phyloP scores from a whole-genome alignment of 169 alveolate genomes.

The Eimeria necatrix region DNA sequence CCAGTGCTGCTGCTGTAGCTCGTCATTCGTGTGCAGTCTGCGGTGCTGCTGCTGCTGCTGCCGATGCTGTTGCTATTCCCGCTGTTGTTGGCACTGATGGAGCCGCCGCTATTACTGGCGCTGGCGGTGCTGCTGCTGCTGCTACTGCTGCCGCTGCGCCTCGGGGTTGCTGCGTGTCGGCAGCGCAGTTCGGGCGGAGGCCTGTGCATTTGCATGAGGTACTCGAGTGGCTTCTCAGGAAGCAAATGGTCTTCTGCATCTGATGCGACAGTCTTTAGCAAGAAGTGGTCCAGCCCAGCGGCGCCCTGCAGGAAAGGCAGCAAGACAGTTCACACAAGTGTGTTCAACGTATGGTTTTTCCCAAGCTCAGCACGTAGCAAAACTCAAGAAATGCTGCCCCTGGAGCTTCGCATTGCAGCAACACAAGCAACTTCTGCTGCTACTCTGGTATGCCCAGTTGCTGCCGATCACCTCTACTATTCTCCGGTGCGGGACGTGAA shows the following conservation, averaged over 20 bases:
- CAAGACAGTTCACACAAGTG: not conserved
- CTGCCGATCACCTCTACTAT: conserved; percentile 52
- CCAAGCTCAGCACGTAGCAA: not conserved
- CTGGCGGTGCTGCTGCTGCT: not conserved
- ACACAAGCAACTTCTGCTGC: not conserved
- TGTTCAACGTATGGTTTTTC: not conserved
- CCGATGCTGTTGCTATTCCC: conserved; percentile 4
- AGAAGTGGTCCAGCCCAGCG: conserved; percentile 52
- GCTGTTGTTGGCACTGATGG: not conserved
- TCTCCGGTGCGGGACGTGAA: conserved; percentile 52
- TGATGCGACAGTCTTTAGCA: conserved; percentile 17
- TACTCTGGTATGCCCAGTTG: not conserved
- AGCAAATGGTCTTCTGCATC: not conserved
- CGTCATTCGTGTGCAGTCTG: conserved; percentile 51
- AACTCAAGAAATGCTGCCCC: not conserved
- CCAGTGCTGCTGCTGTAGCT: conserved; percentile 12
- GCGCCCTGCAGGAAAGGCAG: conserved; percentile 22
- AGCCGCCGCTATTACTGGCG: conserved; percentile 11
- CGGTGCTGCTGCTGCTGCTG: conserved; percentile 70
- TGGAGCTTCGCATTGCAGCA: not conserved
- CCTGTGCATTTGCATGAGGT: conserved; percentile 31
- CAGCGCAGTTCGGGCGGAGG: conserved; percentile 44
- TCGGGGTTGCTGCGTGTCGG: conserved; percentile 2
- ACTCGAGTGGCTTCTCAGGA: conserved; percentile 21
- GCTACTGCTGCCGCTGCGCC: conserved; percentile 25